Conservation (phyloP, 1,139 yeast genomes). For the Zygosaccharomyces pseudobailii region DNA sequence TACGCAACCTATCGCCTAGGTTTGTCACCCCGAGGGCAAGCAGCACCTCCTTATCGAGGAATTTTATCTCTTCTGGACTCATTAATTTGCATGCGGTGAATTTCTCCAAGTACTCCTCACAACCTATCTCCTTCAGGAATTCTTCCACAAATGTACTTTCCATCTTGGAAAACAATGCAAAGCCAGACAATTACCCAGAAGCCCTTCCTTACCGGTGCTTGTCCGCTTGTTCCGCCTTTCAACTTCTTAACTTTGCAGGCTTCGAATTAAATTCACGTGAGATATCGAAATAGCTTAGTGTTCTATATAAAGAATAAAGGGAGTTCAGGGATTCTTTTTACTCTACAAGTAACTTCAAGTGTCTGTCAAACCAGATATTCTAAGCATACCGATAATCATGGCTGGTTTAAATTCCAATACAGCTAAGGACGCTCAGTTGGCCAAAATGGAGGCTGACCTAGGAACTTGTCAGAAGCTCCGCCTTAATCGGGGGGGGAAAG, state of each 20-base stretch:
- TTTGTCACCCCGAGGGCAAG: slow-evolving; percentile 69
- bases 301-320: neutral
- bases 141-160: slow-evolving; percentile 15
- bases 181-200: neutral
- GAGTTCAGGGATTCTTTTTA: too few species aligned
- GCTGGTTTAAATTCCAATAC: neutral
- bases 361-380: neutral
- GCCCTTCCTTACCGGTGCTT: neutral
- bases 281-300: neutral
- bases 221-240: neutral
- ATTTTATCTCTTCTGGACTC: slow-evolving; percentile 39
- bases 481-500: slow-evolving; percentile 21
- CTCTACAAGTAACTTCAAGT: too few species aligned
- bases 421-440: neutral
- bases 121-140: slow-evolving; percentile 22
- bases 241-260: neutral
- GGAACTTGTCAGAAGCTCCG: slow-evolving; percentile 10
- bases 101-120: slow-evolving; percentile 20
- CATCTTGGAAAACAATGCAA: neutral
- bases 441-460: slow-evolving; percentile 1
- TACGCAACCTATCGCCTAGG: slow-evolving; percentile 78
- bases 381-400: neutral
- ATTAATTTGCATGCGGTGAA: slow-evolving; percentile 53
- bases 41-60: slow-evolving; percentile 61
- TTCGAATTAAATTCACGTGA: neutral